phyloP scores from a whole-genome alignment of 345 rosid species.

The Noccaea caerulescens region DNA sequence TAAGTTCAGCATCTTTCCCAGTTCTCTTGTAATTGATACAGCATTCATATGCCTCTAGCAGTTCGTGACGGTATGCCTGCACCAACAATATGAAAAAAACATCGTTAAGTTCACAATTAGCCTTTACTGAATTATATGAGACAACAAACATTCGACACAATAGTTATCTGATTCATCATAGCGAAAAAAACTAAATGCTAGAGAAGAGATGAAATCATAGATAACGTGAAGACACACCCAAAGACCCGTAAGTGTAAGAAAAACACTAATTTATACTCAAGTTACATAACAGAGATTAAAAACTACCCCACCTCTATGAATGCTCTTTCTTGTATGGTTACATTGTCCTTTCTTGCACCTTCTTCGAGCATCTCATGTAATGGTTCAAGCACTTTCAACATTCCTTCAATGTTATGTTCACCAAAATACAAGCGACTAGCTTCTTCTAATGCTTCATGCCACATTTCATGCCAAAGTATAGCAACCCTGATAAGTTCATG shows the following conservation, averaged over 20 bases:
- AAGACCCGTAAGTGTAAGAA: conserved; percentile 4
- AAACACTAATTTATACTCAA: conserved; percentile 18
- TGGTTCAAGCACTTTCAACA: conserved; percentile 95
- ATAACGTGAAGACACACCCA: conserved; percentile 14
- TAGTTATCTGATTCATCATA: conserved; percentile 15
- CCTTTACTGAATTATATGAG: conserved; percentile 11
- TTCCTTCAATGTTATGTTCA: conserved; percentile 95
- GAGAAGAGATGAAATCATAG: conserved; percentile 18
- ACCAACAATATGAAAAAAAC: conserved; percentile 32
- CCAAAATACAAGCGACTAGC: conserved; percentile 98
- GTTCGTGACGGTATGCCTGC: conserved; percentile 89
- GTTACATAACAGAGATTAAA: conserved; percentile 2
- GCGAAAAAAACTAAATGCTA: conserved; percentile 11
- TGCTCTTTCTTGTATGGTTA: conserved; percentile 85
- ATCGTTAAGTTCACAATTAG: conserved; percentile 15
- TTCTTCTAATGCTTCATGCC: conserved; percentile 99
- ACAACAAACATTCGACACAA: conserved; percentile 12
- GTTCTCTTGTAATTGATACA: conserved; percentile 88
- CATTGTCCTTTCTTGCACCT: conserved; percentile 74
- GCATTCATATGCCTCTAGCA: conserved; percentile 90
- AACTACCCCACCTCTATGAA: conserved; percentile 77
- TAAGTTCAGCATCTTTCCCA: conserved; percentile 94
- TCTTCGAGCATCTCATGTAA: conserved; percentile 88
- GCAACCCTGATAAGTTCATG: conserved; percentile 93
- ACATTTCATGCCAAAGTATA: conserved; percentile 98